Evolutionary conservation across 108 stramenopile species (phyloP).

Genomic region (Nitzschia palea): DNA sequence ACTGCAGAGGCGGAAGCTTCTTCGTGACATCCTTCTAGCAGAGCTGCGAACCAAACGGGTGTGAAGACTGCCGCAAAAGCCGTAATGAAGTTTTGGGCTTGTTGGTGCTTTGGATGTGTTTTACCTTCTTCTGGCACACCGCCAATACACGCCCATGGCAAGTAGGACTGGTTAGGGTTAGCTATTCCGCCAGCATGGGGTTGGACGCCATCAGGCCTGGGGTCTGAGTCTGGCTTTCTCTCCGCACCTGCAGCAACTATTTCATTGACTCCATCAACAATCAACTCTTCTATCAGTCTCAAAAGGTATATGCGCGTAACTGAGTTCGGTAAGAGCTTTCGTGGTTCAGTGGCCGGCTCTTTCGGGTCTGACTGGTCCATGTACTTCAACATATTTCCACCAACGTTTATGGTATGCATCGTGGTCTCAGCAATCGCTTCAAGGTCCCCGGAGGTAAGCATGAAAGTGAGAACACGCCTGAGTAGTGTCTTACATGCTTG

Average conservation of each 20-base stretch:
- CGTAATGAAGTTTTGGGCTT: conserved; percentile 83
- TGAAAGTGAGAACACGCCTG: conserved; percentile 80
- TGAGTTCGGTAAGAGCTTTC: conserved; percentile 57
- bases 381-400: conserved; percentile 29
- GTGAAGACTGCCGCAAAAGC: conserved; percentile 87
- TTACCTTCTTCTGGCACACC: conserved; percentile 45
- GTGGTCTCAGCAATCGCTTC: conserved; percentile 83
- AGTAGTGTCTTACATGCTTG: conserved; percentile 82
- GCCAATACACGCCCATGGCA: conserved; percentile 40
- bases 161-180: conserved; percentile 62
- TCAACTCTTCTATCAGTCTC: conserved; percentile 84
- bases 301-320: conserved; percentile 82
- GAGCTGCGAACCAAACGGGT: conserved; percentile 89
- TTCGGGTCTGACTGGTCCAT: too few species aligned
- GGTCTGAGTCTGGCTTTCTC: conserved; percentile 37
- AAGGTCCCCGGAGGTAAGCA: conserved; percentile 87
- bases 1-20: conserved; percentile 84
- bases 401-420: conserved; percentile 79
- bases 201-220: conserved; percentile 23
- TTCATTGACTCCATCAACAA: conserved; percentile 89
- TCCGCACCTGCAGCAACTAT: conserved; percentile 67
- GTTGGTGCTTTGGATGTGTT: conserved; percentile 75
- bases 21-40: conserved; percentile 87
- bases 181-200: conserved; percentile 80
- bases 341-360: not conserved